Evolutionary conservation across 2,329 filamentous ascomycete species (phyloP).

Genomic region (Cercospora zeae-maydis): DNA sequence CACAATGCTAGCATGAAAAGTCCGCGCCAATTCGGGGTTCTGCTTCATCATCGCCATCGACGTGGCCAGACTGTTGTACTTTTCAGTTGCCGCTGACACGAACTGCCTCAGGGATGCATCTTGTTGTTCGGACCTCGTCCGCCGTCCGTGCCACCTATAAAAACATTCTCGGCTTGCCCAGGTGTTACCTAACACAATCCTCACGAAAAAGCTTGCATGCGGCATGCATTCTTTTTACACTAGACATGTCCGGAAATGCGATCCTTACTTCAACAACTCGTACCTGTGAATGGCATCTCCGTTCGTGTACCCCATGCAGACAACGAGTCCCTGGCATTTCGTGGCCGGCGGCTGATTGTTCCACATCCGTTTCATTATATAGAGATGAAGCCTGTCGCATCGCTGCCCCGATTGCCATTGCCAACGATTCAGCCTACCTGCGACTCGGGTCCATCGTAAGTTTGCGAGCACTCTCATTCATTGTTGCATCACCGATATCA

Average conservation of each 20-base stretch:
- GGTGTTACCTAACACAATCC: slow-evolving; percentile 4
- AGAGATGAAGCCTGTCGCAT: background rate
- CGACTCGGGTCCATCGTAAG: background rate
- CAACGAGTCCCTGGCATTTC: background rate
- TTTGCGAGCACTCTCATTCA: background rate
- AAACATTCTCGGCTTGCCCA: background rate
- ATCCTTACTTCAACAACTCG: background rate
- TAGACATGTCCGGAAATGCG: slow-evolving; percentile 4
- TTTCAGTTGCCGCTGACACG: background rate
- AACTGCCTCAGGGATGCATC: background rate
- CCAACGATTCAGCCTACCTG: background rate
- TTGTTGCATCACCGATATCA: background rate
- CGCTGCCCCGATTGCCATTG: background rate
- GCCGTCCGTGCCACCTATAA: background rate
- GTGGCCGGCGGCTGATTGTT: background rate
- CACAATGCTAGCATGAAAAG: background rate
- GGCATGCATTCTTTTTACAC: background rate
- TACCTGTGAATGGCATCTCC: background rate
- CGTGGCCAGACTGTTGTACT: background rate
- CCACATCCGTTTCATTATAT: slow-evolving; percentile 4
- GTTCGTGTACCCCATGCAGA: background rate
- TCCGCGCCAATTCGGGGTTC: background rate
- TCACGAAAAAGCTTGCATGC: background rate
- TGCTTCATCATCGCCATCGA: background rate
- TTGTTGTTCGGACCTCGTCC: background rate